Conservation (phyloP, 495 filamentous ascomycete species). For the Hypoxylon lienhwacheense region DNA sequence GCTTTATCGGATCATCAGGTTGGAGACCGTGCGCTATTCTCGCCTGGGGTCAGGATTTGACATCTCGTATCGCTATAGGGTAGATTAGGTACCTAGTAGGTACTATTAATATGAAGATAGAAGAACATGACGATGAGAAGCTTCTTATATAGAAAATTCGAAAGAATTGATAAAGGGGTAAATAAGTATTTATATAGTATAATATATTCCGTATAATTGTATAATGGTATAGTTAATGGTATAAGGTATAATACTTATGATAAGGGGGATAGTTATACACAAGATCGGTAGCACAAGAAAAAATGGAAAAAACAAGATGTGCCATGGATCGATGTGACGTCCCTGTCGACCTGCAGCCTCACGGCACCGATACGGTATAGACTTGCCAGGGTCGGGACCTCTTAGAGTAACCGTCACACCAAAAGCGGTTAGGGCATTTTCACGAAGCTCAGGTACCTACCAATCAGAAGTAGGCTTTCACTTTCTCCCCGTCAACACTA, state of each 20-base stretch:
- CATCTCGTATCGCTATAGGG: too few species aligned
- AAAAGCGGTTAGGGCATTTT: constrained; percentile 20
- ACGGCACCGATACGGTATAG: constrained; percentile 16
- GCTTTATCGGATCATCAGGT: too few species aligned
- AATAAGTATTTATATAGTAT: too few species aligned
- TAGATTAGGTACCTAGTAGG: too few species aligned
- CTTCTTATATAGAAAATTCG: too few species aligned
- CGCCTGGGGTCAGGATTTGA: too few species aligned
- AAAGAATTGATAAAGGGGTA: too few species aligned
- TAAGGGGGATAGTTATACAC: background rate
- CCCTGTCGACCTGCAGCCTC: constrained; percentile 30
- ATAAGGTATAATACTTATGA: background rate
- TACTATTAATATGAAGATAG: too few species aligned
- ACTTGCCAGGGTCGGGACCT: constrained; percentile 7
- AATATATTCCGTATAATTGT: too few species aligned
- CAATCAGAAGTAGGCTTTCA: constrained; percentile 26
- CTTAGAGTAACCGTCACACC: constrained; percentile 22
- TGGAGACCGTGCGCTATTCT: too few species aligned
- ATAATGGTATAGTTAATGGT: too few species aligned
- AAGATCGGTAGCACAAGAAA: constrained; percentile 1
- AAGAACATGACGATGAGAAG: too few species aligned
- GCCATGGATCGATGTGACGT: constrained; percentile 22
- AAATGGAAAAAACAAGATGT: constrained; percentile 10
- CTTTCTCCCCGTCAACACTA: constrained; percentile 36
- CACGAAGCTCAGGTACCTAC: constrained; percentile 22